Base-by-base conservation (phyloP, 345 rosid species). In the Sonneratia alba region DNA sequence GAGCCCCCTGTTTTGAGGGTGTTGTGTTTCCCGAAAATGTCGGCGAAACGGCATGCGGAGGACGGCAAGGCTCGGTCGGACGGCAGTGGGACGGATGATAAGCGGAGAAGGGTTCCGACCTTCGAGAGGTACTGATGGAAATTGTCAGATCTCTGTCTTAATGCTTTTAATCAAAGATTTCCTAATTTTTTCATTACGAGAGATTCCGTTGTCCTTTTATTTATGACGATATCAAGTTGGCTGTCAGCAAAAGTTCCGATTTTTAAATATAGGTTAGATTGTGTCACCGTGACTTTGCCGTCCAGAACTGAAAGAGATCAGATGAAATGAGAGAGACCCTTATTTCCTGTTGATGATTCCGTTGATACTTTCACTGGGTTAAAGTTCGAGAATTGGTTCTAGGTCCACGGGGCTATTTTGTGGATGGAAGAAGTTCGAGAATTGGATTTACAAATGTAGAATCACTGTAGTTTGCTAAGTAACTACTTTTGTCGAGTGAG, bases 1-100 rank as follows among this genome's bases (percentile, higher is more conserved):
- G 22, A 36, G 13, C 27, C 27, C 18, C 53, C 47, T 57, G 74
- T 49, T 59, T 66, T 63, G 70, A 2, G 51, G 6, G 51, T 7
- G 51, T 36, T 42, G 80, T 59, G 61, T 59, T 75, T 47, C 69
- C 19, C 68, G 68, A 78, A 73, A 74, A 94, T 94, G 98, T 85
- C 99, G 51, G 92, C 89, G 75, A 95, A 95, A 82, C 88, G 97
- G 78, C 93, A 88, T 59, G 85, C 84, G 62, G 99, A 95, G 18
- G 89, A 87, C 47, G 86, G 84, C 6, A 90, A 84, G 82, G 77
- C 80, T 73, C 87, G 81, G 45, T 51, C 79, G 0, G 89, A 87
- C 37, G 91, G 84, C 48, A 72, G 72, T 71, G 73, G 72, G 74
- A 82, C 85, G 0, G 96, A 86, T 59, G 92, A 89, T 71, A 95